Evolutionary conservation across 1,284 basidiomycete genomes (phyloP), one percentile per base, ranked within the genome.

Genomic region (Cryptococcus maquisensis): DNA sequence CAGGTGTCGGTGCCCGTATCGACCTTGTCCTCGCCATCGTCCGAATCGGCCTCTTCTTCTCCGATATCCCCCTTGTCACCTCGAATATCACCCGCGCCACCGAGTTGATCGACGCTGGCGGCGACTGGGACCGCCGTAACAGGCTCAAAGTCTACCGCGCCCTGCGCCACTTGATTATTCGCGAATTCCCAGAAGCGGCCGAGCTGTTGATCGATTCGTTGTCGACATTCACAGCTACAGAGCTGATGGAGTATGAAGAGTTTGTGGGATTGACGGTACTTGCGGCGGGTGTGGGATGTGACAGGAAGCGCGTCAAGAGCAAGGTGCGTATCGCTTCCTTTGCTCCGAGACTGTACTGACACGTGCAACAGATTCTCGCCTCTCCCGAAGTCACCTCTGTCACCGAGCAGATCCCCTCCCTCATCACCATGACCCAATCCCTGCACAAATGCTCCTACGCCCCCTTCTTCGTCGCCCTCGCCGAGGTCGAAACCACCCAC

Each of bases 41-140:
- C 52, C 82, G 95, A 40, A 86, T 98, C 55, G 94, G 91, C 0
- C 83, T 98, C 72, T 98, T 98, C 81, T 93, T 88, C 74, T 82
- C 83, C 24, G 90, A 98, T 68, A 83, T 86, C 43, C 78, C 83
- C 10, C 79, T 95, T 52, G 86, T 95, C 49, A 84, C 81, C 0
- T 73, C 80, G 43, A 84, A 89, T 66, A 84, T 98, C 49, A 79
- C 84, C 13, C 85, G 87, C 64, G 93, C 95, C 0, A 87, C 92
- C 66, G 83, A 85, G 88, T 79, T 97, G 36, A 88, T 98, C 49
- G 93, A 98, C 66, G 85, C 93, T 72, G 95, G 96, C 2, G 95
- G 96, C 45, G 95, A 98, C 76, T 98, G 95, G 95, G 95, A 98
- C 75, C 81, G 96, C 53, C 83, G 93, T 32, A 98, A 98, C 74